A percentile compares a stretch with the other conserved stretches of the same genome.
Conservation (phyloP, 1,284 basidiomycete genomes). For the Sporisorium iseilematis-ciliati region DNA sequence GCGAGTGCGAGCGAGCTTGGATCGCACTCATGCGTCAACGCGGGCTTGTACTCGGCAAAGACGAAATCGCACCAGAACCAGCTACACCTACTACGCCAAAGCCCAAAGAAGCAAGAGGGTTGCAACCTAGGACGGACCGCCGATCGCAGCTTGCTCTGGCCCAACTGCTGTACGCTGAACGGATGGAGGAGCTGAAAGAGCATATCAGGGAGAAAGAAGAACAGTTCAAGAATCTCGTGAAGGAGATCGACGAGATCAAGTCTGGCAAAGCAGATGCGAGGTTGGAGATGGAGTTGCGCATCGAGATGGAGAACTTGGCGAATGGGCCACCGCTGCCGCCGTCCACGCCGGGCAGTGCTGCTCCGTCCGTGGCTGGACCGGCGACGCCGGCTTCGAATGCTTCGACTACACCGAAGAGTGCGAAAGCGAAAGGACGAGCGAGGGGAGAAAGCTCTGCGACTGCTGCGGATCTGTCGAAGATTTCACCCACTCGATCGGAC, state of each 20-base stretch:
- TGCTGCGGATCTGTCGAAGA: conserved; percentile 24
- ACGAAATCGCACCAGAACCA: conserved; percentile 33
- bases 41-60: conserved; percentile 50
- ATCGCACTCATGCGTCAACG: conserved; percentile 57
- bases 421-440: conserved; percentile 34
- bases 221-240: conserved; percentile 45
- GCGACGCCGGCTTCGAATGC: conserved; percentile 28
- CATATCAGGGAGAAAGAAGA: conserved; percentile 58
- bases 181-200: conserved; percentile 59
- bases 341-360: conserved; percentile 28
- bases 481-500: conserved; percentile 22
- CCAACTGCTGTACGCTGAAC: conserved; percentile 62
- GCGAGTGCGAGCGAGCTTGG: conserved; percentile 64
- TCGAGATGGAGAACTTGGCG: conserved; percentile 52
- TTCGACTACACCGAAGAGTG: conserved; percentile 41
- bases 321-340: conserved; percentile 43
- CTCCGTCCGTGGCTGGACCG: conserved; percentile 18
- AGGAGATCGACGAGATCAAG: conserved; percentile 55
- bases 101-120: conserved; percentile 52
- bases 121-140: conserved; percentile 47
- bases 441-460: conserved; percentile 35
- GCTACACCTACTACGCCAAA: conserved; percentile 20
- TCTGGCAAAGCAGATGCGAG: conserved; percentile 42
- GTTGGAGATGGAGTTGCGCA: conserved; percentile 43
- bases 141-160: conserved; percentile 61